Evolutionary conservation across 2,329 filamentous ascomycete species (phyloP), one percentile per base, ranked within the genome.

Genomic region (Cadophora luteo-olivacea): DNA sequence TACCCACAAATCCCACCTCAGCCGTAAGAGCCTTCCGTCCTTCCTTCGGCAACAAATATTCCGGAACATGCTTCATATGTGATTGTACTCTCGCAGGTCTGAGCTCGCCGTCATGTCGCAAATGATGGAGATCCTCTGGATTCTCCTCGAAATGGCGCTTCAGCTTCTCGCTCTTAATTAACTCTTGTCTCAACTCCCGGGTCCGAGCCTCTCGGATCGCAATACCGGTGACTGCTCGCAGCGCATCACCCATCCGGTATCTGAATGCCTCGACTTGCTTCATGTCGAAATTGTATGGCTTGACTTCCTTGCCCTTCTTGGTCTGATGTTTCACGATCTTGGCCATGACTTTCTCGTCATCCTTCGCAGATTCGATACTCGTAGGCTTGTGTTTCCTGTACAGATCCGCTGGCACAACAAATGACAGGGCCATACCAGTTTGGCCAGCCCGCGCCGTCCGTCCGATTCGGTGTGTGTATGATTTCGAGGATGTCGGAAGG

Each of bases 71-170:
- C 81, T 93, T 97, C 72, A 99, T 83, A 83, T 99, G 96, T 8
- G 92, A 87, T 80, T 98, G 94, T 57, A 94, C 89, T 68, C 92
- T 85, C 16, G 94, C 93, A 29, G 94, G 90, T 69, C 94, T 87
- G 67, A 97, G 84, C 79, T 97, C 95, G 48, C 90, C 91, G 78
- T 99, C 96, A 78, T 99, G 96, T 32, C 95, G 88, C 73, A 98
- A 84, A 78, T 97, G 93, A 48, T 89, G 88, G 72, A 98, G 82
- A 78, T 98, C 95, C 38, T 91, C 89, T 0, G 96, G 96, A 79
- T 99, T 97, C 80, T 99, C 96, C 78, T 98, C 96, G 77, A 98
- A 99, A 83, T 98, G 93, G 63, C 94, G 87, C 81, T 96, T 94
- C 65, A 99, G 83, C 81, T 97, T 97, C 77, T 98, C 95, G 72